Evolutionary conservation across 78 protist genomes (phyloP).

Genomic region (Blattamonas nauphoetae): DNA sequence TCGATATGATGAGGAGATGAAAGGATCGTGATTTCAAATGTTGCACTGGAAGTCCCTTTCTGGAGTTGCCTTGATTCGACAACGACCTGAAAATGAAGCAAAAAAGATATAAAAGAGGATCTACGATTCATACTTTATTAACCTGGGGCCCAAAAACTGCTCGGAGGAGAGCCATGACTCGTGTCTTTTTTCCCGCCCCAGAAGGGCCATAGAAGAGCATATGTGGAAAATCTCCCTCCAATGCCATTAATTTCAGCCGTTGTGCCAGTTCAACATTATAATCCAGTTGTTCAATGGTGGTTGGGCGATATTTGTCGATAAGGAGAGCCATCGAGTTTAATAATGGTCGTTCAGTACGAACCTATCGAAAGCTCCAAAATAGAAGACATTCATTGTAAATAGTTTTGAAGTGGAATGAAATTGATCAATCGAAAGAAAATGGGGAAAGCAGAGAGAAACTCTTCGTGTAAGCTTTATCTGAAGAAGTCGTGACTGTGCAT

Average conservation of each 20-base stretch:
- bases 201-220: conserved; percentile 87
- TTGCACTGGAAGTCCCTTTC: background rate
- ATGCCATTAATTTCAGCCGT: conserved; percentile 50
- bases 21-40: conserved; percentile 59
- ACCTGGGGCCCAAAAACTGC: conserved; percentile 77
- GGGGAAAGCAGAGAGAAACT: too few species aligned
- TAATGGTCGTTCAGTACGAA: too few species aligned
- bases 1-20: conserved; percentile 76
- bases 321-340: conserved; percentile 71
- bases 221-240: conserved; percentile 82
- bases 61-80: background rate
- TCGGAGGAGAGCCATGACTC: conserved; percentile 68
- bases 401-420: too few species aligned
- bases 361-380: too few species aligned
- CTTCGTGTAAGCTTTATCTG: too few species aligned
- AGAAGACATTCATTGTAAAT: too few species aligned
- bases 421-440: too few species aligned
- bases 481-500: too few species aligned
- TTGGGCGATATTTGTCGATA: conserved; percentile 91
- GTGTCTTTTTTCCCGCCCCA: conserved; percentile 95
- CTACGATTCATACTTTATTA: conserved; percentile 32
- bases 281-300: conserved; percentile 50
- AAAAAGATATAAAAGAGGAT: background rate
- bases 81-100: background rate
- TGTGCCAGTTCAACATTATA: conserved; percentile 44